phyloP scores from a whole-genome alignment of 176 grass and related monocot genomes.

The Secale cereale region DNA sequence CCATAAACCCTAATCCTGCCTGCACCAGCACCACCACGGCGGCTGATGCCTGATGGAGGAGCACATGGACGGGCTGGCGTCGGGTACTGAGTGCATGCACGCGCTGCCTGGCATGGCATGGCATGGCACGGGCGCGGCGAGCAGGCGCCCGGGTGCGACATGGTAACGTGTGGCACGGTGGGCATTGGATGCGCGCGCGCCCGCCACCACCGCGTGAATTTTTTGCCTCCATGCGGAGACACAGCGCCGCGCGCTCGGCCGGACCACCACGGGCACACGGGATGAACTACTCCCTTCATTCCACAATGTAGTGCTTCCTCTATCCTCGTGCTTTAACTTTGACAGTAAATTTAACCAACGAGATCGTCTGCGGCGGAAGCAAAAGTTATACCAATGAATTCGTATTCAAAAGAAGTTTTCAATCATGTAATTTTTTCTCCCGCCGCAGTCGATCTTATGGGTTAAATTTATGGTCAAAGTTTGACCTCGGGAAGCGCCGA shows the following conservation, averaged over 20 bases:
- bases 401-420: too few species aligned
- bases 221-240: neutral
- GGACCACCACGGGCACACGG: neutral
- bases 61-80: neutral
- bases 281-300: too few species aligned
- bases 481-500: too few species aligned
- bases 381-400: too few species aligned
- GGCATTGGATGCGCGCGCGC: neutral
- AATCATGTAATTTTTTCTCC: too few species aligned
- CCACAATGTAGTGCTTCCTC: too few species aligned
- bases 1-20: neutral
- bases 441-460: too few species aligned
- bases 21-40: neutral
- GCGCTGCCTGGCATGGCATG: neutral
- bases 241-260: conserved; percentile 9
- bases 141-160: neutral
- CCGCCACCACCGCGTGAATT: neutral
- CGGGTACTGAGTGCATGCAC: neutral
- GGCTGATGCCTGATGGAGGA: neutral
- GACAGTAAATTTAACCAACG: too few species aligned
- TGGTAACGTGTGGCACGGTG: neutral
- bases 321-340: too few species aligned
- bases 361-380: too few species aligned
- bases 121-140: neutral
- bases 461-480: too few species aligned